Conservation (phyloP, 371 early-diverging fungal genomes). For the Apophysomyces trapeziformis region DNA sequence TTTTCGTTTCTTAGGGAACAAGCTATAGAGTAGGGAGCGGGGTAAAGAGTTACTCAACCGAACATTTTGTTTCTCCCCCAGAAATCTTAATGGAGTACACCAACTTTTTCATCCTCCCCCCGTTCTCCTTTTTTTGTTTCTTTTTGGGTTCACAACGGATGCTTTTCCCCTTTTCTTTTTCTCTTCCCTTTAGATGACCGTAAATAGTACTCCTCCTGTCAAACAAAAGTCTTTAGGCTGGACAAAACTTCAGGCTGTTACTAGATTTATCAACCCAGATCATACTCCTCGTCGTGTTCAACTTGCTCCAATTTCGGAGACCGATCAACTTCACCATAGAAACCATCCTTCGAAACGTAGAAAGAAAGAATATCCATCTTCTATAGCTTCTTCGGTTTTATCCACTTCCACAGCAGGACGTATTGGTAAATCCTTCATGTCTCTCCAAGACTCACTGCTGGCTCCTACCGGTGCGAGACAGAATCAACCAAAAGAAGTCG, state of each 20-base stretch:
- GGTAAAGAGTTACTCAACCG: too few relatives aligned
- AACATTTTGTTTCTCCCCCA: background rate
- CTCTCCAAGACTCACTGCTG: background rate
- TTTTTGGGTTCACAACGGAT: background rate
- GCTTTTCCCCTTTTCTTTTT: slow-evolving; percentile 7
- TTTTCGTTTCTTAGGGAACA: background rate
- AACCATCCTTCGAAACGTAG: background rate
- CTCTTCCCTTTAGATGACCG: background rate
- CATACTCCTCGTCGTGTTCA: slow-evolving; percentile 1
- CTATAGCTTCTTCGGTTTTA: background rate
- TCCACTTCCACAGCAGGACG: slow-evolving; percentile 5
- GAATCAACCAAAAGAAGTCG: background rate
- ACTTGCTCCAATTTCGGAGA: background rate
- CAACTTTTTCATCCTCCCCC: background rate
- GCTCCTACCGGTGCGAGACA: background rate
- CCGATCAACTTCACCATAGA: slow-evolving; percentile 7
- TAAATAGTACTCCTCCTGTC: background rate
- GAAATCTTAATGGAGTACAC: background rate
- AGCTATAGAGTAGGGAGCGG: background rate
- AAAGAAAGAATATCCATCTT: slow-evolving; percentile 1
- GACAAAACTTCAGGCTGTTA: slow-evolving; percentile 18
- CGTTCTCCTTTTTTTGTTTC: background rate
- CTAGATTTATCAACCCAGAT: slow-evolving; percentile 11
- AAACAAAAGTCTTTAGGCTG: slow-evolving; percentile 6
- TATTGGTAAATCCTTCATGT: slow-evolving; percentile 1